Evolutionary conservation across 352 stramenopile species (phyloP), one percentile per base, ranked within the genome.

Genomic region (Peronosclerospora sorghi): DNA sequence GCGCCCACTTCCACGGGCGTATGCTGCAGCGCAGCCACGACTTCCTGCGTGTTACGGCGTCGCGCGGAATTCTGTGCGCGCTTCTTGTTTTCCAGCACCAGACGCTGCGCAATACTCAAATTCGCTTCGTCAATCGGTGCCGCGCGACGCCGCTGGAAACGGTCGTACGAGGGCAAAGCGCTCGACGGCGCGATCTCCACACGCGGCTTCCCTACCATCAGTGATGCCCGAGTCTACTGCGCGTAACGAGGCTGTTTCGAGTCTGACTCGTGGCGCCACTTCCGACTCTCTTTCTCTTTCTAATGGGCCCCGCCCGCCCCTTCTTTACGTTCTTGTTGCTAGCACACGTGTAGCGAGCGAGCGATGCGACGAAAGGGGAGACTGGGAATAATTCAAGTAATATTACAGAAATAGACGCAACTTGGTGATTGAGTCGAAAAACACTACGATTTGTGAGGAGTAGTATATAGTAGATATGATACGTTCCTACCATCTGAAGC

Each of bases 21-120:
- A 41, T 80, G 66, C 45, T 62, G 47, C 26, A 94, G 64, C 35
- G 77, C 63, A 17, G 64, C 62, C 41, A 82, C 54, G 15, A 89
- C 76, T 46, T 94, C 76, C 32, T 65, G 47, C 37, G 71, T 83
- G 59, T 69, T 90, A 57, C 73, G 74, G 28, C 66, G 69, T 1
- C 78, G 77, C 51, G 74, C 60, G 27, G 64, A 78, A 44, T 65
- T 68, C 45, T 75, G 58, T 32, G 55, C 67, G 45, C 78, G 77
- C 51, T 83, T 73, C 60, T 82, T 82, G 59, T 91, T 90, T 62
- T 90, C 81, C 13, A 89, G 59, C 54, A 91, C 78, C 32, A 94
- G 73, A 0, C 77, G 78, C 63, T 94, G 81, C 21, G 71, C 61
- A 53, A 87, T 73, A 58, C 72, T 87, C 21, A 91, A 54, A 35